Evolutionary conservation across 495 filamentous ascomycete genomes (phyloP).

Genomic region (Cercophora samala): DNA sequence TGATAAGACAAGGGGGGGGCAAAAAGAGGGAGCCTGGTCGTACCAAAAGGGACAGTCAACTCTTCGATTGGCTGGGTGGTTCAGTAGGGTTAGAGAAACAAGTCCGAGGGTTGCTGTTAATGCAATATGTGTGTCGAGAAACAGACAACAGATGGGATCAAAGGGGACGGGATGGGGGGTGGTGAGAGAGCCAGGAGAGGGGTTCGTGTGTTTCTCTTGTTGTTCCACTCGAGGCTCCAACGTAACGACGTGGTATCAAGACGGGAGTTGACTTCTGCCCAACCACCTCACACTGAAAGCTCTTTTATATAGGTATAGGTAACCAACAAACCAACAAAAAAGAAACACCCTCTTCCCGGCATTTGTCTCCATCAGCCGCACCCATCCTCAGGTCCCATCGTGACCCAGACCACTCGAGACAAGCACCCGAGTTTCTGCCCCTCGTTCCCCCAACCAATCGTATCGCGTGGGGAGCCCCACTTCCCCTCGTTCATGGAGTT

Average conservation of each 20-base stretch:
- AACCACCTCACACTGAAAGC: not conserved
- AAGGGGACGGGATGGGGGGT: not conserved
- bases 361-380: slow-evolving; percentile 1
- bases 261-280: not conserved
- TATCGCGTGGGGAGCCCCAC: not conserved
- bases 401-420: not conserved
- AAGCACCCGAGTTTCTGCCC: not conserved
- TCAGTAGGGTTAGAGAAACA: not conserved
- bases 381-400: not conserved
- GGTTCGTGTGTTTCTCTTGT: not conserved
- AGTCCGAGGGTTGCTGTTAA: not conserved
- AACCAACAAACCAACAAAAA: not conserved
- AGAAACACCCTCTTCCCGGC: not conserved
- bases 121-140: not conserved
- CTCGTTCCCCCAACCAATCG: slow-evolving; percentile 9
- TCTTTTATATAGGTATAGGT: not conserved
- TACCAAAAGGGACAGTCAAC: not conserved
- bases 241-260: not conserved
- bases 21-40: not conserved
- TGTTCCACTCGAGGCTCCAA: not conserved
- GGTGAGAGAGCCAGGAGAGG: not conserved
- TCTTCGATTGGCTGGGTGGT: not conserved
- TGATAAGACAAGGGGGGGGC: not conserved
- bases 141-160: not conserved
- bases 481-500: slow-evolving; percentile 4